These are phyloP conservation scores for Brettanomyces sp. DNA, from an alignment of 805 yeast species.

Conservation along the genomic window DNA sequence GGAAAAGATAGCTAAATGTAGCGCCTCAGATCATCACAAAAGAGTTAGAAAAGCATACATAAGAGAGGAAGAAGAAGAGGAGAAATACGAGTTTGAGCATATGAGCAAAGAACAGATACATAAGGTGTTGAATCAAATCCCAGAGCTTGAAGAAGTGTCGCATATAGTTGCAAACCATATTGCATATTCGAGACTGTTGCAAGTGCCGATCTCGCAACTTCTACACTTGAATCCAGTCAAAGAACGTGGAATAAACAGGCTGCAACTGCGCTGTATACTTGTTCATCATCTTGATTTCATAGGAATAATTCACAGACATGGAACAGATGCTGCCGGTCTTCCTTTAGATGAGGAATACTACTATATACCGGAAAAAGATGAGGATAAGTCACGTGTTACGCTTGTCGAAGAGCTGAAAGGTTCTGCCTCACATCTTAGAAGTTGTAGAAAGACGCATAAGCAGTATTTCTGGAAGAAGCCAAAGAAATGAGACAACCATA, in stretches of 20 bases:
- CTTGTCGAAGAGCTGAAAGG: constrained; percentile 76
- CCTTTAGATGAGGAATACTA: constrained; percentile 90
- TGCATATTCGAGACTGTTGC: constrained; percentile 82
- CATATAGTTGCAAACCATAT: constrained; percentile 72
- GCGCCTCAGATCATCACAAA: not conserved
- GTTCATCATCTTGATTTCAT: constrained; percentile 45
- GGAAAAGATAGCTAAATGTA: not conserved
- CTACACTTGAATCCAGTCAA: constrained; percentile 46
- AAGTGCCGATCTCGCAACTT: constrained; percentile 74
- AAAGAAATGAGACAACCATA: constrained; percentile 10
- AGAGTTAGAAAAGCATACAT: constrained; percentile 2
- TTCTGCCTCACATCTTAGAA: constrained; percentile 61
- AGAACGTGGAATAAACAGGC: constrained; percentile 36
- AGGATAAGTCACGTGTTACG: constrained; percentile 55
- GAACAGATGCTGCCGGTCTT: constrained; percentile 96
- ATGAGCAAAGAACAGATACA: constrained; percentile 20
- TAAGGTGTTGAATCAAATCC: constrained; percentile 23
- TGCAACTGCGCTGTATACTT: constrained; percentile 36
- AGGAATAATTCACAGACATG: constrained; percentile 83
- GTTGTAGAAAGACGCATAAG: constrained; percentile 89
- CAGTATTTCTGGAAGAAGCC: constrained; percentile 74
- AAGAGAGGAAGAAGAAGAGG: constrained; percentile 2
- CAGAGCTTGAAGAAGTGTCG: constrained; percentile 42
- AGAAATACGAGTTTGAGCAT: constrained; percentile 3
- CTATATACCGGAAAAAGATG: constrained; percentile 77